These are phyloP conservation scores for Mrakia hoshinonis DNA, from an alignment of 768 basidiomycete species.

Conservation along the genomic window DNA sequence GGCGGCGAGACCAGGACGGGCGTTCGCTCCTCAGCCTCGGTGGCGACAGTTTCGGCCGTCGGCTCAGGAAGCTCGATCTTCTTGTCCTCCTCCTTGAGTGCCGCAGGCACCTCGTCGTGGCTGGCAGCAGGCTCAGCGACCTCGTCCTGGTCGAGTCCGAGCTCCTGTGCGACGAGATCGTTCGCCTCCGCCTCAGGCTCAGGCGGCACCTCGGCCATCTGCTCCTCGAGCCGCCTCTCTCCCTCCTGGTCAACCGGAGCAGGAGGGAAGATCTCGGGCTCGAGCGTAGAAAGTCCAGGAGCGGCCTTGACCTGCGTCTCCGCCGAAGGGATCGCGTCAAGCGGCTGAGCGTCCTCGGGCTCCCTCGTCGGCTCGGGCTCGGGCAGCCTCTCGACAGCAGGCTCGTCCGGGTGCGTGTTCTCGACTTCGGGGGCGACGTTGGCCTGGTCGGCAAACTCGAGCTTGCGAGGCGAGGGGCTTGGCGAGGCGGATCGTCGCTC, in stretches of 20 bases:
- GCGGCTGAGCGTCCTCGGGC: not conserved
- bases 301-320: not conserved
- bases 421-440: not conserved
- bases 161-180: not conserved
- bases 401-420: not conserved
- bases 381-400: not conserved
- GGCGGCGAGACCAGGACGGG: not conserved
- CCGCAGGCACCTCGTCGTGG: not conserved
- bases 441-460: not conserved
- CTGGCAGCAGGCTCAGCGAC: not conserved
- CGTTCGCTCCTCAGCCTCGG: not conserved
- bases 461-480: not conserved
- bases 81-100: not conserved
- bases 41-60: not conserved
- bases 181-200: not conserved
- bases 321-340: not conserved
- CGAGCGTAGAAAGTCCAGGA: not conserved
- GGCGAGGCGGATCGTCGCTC: too few relatives aligned
- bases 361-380: not conserved
- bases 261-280: not conserved
- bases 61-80: not conserved
- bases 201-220: not conserved
- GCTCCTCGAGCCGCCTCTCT: not conserved
- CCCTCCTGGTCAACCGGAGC: not conserved
- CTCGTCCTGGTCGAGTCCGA: not conserved